Evolutionary conservation across 768 basidiomycete species (phyloP).

Genomic region (Trametes elegans): DNA sequence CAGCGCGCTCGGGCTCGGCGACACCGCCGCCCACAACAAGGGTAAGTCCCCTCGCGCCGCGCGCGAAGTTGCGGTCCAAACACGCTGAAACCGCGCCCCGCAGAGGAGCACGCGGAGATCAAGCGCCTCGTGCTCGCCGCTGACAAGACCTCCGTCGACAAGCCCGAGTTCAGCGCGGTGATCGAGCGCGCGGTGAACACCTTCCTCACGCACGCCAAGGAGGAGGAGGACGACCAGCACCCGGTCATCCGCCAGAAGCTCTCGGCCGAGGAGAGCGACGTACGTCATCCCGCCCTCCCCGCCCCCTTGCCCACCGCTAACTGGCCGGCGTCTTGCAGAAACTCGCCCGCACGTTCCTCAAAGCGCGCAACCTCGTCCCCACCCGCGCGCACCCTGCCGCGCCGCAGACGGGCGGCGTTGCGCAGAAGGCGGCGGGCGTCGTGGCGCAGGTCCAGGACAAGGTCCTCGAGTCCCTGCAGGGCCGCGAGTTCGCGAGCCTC

Average conservation of each 20-base stretch:
- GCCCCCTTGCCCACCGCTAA: background rate
- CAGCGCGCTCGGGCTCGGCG: slow-evolving; percentile 13
- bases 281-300: background rate
- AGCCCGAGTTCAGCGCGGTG: slow-evolving; percentile 19
- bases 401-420: slow-evolving; percentile 20
- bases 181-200: slow-evolving; percentile 19
- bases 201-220: slow-evolving; percentile 23
- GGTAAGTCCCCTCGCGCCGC: background rate
- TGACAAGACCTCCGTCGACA: slow-evolving; percentile 7
- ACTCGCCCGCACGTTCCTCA: slow-evolving; percentile 21
- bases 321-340: slow-evolving; percentile 2
- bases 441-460: slow-evolving; percentile 9
- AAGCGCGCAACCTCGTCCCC: slow-evolving; percentile 21
- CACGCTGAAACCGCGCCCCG: background rate
- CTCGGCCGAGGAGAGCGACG: slow-evolving; percentile 22
- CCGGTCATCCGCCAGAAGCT: slow-evolving; percentile 13
- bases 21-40: slow-evolving; percentile 23
- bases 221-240: slow-evolving; percentile 25
- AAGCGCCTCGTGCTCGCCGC: slow-evolving; percentile 10
- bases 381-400: slow-evolving; percentile 20
- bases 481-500: slow-evolving; percentile 3
- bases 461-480: slow-evolving; percentile 1
- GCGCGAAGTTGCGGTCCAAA: no score
- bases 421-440: slow-evolving; percentile 21
- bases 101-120: slow-evolving; percentile 12